A percentile compares a stretch with the other conserved stretches of the same genome.
phyloP scores from a whole-genome alignment of 192 early-diverging fungal genomes.

The Coemansia sp. region DNA sequence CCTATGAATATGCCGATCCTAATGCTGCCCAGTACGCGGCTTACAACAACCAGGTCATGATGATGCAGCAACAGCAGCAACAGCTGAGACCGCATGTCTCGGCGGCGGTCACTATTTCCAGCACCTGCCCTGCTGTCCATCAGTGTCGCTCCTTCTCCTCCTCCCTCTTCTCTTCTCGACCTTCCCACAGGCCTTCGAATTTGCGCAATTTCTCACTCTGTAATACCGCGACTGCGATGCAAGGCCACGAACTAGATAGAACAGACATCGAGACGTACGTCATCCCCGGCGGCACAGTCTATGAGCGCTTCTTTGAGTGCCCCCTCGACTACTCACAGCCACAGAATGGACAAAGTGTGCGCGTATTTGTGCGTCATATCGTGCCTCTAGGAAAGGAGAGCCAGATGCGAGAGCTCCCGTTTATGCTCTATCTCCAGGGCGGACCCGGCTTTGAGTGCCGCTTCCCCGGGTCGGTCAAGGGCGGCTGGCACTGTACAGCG shows the following conservation, averaged over 20 bases:
- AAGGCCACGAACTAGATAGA: slow-evolving; percentile 54
- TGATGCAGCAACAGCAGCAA: slow-evolving; percentile 29
- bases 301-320: slow-evolving; percentile 62
- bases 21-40: slow-evolving; percentile 35
- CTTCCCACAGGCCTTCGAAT: neutral
- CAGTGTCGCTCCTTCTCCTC: neutral
- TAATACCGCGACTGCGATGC: neutral
- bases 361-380: slow-evolving; percentile 60
- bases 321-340: slow-evolving; percentile 56
- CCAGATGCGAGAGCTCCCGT: slow-evolving; percentile 58
- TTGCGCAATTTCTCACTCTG: slow-evolving; percentile 5
- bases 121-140: neutral
- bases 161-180: neutral
- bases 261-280: slow-evolving; percentile 53
- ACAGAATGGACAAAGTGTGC: slow-evolving; percentile 26
- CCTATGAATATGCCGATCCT: slow-evolving; percentile 33
- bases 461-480: slow-evolving; percentile 49
- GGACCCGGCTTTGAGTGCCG: slow-evolving; percentile 61
- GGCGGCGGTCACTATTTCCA: neutral
- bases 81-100: neutral
- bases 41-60: slow-evolving; percentile 40
- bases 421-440: slow-evolving; percentile 63
- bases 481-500: slow-evolving; percentile 60
- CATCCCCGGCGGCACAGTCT: slow-evolving; percentile 61
- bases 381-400: slow-evolving; percentile 57